Evolutionary conservation across 192 early-diverging fungal species (phyloP).

Genomic region (Coemansia sp.): DNA sequence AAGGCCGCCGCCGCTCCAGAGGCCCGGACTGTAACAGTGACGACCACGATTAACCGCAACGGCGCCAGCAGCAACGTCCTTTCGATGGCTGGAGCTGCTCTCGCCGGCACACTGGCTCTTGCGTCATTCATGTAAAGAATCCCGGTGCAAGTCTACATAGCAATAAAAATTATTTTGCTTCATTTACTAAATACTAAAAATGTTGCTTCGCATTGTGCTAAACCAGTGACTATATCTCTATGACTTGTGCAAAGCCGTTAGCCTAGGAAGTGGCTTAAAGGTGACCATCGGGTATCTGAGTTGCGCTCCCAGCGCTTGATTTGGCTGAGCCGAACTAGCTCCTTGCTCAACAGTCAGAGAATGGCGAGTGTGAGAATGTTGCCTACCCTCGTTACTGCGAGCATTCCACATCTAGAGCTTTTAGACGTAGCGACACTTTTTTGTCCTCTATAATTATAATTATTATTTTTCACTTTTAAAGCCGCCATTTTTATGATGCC

Average conservation of each 20-base stretch:
- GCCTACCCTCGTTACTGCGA: too few relatives aligned
- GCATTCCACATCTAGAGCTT: too few relatives aligned
- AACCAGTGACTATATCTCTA: too few relatives aligned
- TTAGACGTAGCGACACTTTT: background rate
- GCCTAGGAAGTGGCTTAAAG: too few relatives aligned
- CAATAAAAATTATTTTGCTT: background rate
- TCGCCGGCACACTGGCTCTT: conserved; percentile 46
- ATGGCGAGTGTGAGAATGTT: background rate
- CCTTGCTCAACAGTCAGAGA: background rate
- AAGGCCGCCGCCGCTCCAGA: conserved; percentile 32
- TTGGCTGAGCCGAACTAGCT: too few relatives aligned
- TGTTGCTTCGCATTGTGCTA: too few relatives aligned
- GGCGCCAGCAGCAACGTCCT: conserved; percentile 35
- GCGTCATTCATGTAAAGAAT: conserved; percentile 41
- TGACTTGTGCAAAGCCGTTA: too few relatives aligned
- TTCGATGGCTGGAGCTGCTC: conserved; percentile 48
- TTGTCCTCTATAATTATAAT: background rate
- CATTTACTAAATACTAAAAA: background rate
- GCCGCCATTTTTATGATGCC: background rate
- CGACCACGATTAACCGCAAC: conserved; percentile 31
- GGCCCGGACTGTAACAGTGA: conserved; percentile 46
- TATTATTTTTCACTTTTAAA: background rate
- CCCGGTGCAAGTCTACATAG: background rate
- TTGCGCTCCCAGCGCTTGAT: too few relatives aligned
- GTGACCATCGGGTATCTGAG: too few relatives aligned